A percentile compares a stretch with the other conserved stretches of the same genome.
Evolutionary conservation across 2,329 filamentous ascomycete species (phyloP).

Genomic region (Clarireedia hainanense): DNA sequence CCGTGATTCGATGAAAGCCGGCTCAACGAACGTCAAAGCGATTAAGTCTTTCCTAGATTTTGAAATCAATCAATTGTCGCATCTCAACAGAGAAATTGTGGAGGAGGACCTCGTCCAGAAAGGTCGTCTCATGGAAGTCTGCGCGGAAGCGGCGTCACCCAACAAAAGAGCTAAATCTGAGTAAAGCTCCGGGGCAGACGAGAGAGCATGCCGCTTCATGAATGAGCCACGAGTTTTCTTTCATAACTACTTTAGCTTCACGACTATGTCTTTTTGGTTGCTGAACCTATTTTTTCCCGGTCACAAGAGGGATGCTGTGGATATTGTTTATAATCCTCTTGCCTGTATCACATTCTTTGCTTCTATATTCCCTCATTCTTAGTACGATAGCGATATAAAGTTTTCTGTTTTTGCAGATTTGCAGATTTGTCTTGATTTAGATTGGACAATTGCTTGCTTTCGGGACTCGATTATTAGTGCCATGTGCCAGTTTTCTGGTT

Average conservation of each 20-base stretch:
- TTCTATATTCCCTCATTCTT: not conserved
- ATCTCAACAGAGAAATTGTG: constrained; percentile 29
- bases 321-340: not conserved
- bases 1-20: constrained; percentile 29
- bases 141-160: constrained; percentile 17
- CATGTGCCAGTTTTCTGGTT: not conserved
- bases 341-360: not conserved
- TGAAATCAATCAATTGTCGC: constrained; percentile 26
- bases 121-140: constrained; percentile 24
- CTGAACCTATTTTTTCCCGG: too few relatives aligned
- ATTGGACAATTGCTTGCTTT: not conserved
- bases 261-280: too few relatives aligned
- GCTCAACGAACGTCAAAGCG: constrained; percentile 28
- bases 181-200: not conserved
- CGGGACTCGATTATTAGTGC: not conserved
- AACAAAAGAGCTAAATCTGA: constrained; percentile 17
- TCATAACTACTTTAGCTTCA: not conserved
- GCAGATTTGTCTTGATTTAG: not conserved
- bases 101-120: constrained; percentile 25
- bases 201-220: not conserved
- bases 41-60: constrained; percentile 32
- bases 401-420: not conserved
- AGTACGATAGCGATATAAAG: not conserved
- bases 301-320: not conserved
- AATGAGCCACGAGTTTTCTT: constrained; percentile 10